phyloP scores from a whole-genome alignment of 345 rosid species.

The Salix purpurea region DNA sequence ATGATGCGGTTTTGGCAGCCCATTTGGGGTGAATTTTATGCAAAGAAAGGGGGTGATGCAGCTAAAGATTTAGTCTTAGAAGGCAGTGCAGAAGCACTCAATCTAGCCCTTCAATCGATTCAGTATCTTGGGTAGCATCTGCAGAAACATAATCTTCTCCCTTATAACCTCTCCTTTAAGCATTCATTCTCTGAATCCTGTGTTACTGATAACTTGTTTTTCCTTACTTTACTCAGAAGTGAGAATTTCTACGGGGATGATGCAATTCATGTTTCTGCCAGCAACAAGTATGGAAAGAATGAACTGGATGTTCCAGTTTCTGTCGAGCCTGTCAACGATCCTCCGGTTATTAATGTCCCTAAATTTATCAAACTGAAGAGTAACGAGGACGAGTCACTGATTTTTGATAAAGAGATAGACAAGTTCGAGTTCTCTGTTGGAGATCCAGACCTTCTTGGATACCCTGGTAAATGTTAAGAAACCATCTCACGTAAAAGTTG shows the following conservation, averaged over 20 bases:
- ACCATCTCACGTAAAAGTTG: no score
- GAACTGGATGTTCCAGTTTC: constrained; percentile 49
- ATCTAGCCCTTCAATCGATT: constrained; percentile 62
- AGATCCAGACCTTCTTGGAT: constrained; percentile 70
- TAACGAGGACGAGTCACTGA: constrained; percentile 38
- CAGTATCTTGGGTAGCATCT: constrained; percentile 75
- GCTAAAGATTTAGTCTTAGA: constrained; percentile 46
- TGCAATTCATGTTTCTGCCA: constrained; percentile 52
- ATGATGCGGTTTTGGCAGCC: constrained; percentile 66
- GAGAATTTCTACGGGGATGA: constrained; percentile 78
- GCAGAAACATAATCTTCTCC: not conserved
- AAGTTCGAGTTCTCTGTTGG: constrained; percentile 67
- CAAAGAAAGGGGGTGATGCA: constrained; percentile 37
- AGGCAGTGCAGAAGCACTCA: constrained; percentile 63
- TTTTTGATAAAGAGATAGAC: constrained; percentile 47
- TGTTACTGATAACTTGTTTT: not conserved
- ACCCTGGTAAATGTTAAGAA: constrained; percentile 47
- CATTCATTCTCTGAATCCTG: not conserved
- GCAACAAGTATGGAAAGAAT: constrained; percentile 68
- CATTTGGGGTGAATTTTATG: constrained; percentile 43
- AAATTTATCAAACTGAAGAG: constrained; percentile 43
- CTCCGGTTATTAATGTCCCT: constrained; percentile 66
- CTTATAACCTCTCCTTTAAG: not conserved
- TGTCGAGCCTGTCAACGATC: constrained; percentile 74
- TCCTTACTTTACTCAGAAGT: constrained; percentile 39